Percentiles rank a stretch among this genome's conserved stretches.
Evolutionary conservation across 306 rosid species (phyloP).

Genomic region (Macrotyloma uniflorum): DNA sequence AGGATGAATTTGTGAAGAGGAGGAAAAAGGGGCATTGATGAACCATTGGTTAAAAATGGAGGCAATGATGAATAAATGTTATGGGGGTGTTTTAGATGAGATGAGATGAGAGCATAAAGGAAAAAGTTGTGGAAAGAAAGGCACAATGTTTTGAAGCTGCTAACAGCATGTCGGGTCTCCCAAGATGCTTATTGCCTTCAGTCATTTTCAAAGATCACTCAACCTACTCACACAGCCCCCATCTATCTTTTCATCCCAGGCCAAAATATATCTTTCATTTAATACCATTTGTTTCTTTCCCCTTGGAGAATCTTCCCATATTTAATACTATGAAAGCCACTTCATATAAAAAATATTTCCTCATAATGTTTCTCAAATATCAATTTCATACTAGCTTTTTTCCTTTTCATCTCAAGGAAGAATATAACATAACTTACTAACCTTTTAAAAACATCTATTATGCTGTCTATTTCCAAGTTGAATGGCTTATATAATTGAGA

Average conservation of each 20-base stretch:
- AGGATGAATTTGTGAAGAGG: too few relatives aligned
- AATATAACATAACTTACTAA: too few relatives aligned
- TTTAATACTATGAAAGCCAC: neutral
- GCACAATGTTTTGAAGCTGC: slow-evolving; percentile 49
- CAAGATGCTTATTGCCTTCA: slow-evolving; percentile 36
- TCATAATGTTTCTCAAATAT: neutral
- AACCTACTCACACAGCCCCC: neutral
- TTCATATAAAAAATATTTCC: neutral
- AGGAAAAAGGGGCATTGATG: too few relatives aligned
- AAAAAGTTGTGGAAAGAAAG: slow-evolving; percentile 42
- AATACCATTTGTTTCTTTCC: neutral
- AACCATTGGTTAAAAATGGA: slow-evolving; percentile 37
- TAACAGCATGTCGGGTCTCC: slow-evolving; percentile 47
- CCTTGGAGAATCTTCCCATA: slow-evolving; percentile 17
- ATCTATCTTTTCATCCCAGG: neutral
- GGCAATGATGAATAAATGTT: slow-evolving; percentile 31
- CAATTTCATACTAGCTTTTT: too few relatives aligned
- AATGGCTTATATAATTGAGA: too few relatives aligned
- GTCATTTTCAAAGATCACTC: slow-evolving; percentile 46
- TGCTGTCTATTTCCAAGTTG: too few relatives aligned
- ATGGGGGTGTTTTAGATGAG: neutral
- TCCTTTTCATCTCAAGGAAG: neutral
- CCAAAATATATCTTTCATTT: slow-evolving; percentile 22
- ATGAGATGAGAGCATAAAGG: slow-evolving; percentile 11
- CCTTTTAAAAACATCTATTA: too few relatives aligned